These are phyloP conservation scores for Oxyria digyna DNA, from an alignment of 148 eudicot genomes.

Conservation along the genomic window DNA sequence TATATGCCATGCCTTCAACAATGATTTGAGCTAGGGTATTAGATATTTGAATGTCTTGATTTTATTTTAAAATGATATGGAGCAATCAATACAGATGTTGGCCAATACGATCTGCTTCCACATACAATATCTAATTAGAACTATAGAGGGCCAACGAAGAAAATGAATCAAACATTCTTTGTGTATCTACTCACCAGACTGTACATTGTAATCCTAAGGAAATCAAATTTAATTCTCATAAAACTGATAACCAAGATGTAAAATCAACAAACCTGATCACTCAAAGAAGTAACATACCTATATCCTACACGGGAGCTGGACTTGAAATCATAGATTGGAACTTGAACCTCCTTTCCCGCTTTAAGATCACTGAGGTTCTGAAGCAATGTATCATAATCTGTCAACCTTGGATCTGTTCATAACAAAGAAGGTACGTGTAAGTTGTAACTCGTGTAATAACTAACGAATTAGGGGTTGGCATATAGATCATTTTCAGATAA, in stretches of 20 bases:
- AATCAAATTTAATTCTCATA: background rate
- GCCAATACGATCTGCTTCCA: background rate
- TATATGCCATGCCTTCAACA: background rate
- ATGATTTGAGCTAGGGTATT: background rate
- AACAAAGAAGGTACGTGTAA: background rate
- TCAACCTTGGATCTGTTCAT: slow-evolving; percentile 77
- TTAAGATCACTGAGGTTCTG: slow-evolving; percentile 68
- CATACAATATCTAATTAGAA: background rate
- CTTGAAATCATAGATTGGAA: slow-evolving; percentile 90
- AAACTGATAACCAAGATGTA: background rate
- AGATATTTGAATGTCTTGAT: background rate
- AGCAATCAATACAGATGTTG: background rate
- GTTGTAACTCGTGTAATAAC: background rate
- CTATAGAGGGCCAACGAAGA: background rate
- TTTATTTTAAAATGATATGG: background rate
- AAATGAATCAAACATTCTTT: background rate
- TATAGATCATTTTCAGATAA: background rate
- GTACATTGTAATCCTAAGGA: background rate
- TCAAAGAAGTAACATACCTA: slow-evolving; percentile 28
- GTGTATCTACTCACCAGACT: background rate
- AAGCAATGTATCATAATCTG: slow-evolving; percentile 83
- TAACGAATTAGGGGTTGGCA: background rate
- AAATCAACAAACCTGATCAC: background rate
- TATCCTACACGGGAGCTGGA: slow-evolving; percentile 83
- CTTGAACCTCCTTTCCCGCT: slow-evolving; percentile 55